Base-by-base conservation (phyloP, 2,329 filamentous ascomycete genomes). In the Colletotrichum costaricense region DNA sequence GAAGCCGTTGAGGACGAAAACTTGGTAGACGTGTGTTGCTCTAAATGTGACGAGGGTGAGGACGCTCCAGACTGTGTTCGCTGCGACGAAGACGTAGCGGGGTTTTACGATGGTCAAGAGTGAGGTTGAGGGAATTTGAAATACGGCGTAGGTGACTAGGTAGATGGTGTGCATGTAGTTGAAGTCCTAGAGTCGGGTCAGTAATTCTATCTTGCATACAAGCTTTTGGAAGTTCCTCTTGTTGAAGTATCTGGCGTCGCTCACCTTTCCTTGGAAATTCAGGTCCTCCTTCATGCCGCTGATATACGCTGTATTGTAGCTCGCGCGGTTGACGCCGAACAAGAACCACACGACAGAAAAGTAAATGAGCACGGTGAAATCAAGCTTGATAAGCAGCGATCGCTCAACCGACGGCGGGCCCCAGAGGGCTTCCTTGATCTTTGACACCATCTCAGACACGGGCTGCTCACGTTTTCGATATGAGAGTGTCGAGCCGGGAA, bases 271-370 rank as follows among this genome's bases (percentile, higher is more conserved):
- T 52, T 80, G 67, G 60, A 84, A 84, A 7, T 77, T 66, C 2
- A 84, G 70, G 1, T 81, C 82, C 38, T 82, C 81, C 49, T 80
- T 79, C 83, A 84, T 84, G 24, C 83, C 82, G 63, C 82, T 84
- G 68, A 85, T 84, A 75, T 84, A 85, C 4, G 83, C 83, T 0
- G 82, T 84, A 38, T 77, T 81, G 73, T 86, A 86, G 74, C 82
- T 84, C 33, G 84, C 80, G 12, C 84, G 80, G 5, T 84, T 85
- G 62, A 86, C 80, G 33, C 85, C 85, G 68, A 86, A 86, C 4
- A 86, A 77, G 63, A 86, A 86, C 85, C 84, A 86, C n/a, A 86
- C 82, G 14, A 86, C 76, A 0, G 84, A 85, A 74, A 86, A 86
- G 72, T 86, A 86, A 1, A 82, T 81, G 24, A 85, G 79, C 7